Conservation (phyloP, 495 filamentous ascomycete genomes). For the Xylaria cubensis region DNA sequence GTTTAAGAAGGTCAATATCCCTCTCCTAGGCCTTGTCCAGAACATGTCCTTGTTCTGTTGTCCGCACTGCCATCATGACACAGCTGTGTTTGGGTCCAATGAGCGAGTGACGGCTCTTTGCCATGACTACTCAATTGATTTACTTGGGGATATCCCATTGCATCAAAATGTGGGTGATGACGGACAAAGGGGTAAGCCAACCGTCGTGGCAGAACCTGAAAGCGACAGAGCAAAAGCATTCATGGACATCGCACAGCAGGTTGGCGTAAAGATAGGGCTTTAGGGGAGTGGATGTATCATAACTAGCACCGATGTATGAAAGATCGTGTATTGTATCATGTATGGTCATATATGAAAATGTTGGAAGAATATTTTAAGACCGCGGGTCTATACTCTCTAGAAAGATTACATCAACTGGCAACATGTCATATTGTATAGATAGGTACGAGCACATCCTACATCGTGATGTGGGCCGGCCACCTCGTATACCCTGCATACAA, state of each 20-base stretch:
- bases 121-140: slow-evolving; percentile 67
- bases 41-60: slow-evolving; percentile 94
- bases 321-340: slow-evolving; percentile 2
- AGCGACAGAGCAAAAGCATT: slow-evolving; percentile 76
- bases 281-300: background rate
- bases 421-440: background rate
- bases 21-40: slow-evolving; percentile 85
- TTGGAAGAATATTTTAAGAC: background rate
- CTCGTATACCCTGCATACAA: slow-evolving; percentile 23
- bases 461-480: background rate
- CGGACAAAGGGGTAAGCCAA: slow-evolving; percentile 87
- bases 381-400: background rate
- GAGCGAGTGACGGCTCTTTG: slow-evolving; percentile 55
- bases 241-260: slow-evolving; percentile 67
- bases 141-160: slow-evolving; percentile 89
- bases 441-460: background rate
- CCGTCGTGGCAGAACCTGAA: slow-evolving; percentile 83
- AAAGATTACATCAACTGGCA: background rate
- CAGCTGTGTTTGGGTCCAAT: slow-evolving; percentile 76
- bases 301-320: background rate
- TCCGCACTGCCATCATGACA: slow-evolving; percentile 73
- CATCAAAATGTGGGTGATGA: slow-evolving; percentile 87
- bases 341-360: slow-evolving; percentile 17
- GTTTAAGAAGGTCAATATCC: slow-evolving; percentile 83
- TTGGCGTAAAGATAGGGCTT: slow-evolving; percentile 60